Base-by-base conservation (phyloP, 441 rosid genomes). In the Kokia cookei region DNA sequence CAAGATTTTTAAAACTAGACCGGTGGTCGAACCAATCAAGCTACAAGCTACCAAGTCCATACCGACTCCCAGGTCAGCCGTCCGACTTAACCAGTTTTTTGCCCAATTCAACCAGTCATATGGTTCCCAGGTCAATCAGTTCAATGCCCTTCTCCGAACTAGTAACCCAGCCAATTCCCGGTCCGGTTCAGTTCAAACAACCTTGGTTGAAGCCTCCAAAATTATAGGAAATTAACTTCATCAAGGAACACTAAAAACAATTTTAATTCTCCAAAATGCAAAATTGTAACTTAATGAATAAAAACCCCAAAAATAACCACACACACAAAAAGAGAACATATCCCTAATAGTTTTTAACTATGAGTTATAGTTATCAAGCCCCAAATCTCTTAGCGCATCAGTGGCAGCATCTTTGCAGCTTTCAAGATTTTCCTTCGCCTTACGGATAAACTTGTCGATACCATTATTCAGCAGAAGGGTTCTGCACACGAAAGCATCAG, bases 341-440 rank as follows among this genome's bases (percentile, higher is more conserved):
- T 47, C 19, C 37, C 22, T 5, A 4, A 27, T 9, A 11, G 45
- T 45, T 71, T 54, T 57, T 53, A 71, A 62, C 85, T 86, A 90
- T 4, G 74, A 78, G 77, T 93, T 90, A 84, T 93, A 93, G 86
- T 93, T 79, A 65, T 92, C 90, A 64, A 95, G 86, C 67, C 98
- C 98, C 82, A 93, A 78, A 75, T 96, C 99, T 76, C 99, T 89
- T 71, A 95, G 71, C 40, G 99, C 98, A 82, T 96, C 99, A 3
- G 91, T 85, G 15, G 99, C 98, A 50, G 96, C 90, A 11, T 75
- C 92, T 82, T 83, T 89, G 82, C 98, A 95, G 78, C 75, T 65
- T 72, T 79, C 86, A 73, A 93, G 95, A 81, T 81, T 92, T 83
- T 83, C 93, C 82, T 87, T 93, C 0, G 93, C 97, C 75, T 59